Conservation (phyloP, 176 grass and related monocot genomes). For the Triticum turgidum region DNA sequence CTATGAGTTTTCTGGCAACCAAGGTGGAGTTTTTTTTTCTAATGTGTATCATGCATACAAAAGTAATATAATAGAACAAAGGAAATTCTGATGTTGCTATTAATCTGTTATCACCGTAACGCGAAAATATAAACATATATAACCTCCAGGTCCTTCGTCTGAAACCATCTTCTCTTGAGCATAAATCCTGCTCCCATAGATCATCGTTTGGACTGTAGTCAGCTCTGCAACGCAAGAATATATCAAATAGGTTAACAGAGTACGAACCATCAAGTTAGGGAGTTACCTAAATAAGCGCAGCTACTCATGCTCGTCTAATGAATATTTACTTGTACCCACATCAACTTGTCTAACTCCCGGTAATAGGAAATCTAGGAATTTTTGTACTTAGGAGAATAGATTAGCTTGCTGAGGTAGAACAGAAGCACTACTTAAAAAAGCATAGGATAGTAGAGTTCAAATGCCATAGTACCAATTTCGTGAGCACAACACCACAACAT, state of each 20-base stretch:
- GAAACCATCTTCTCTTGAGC: slow-evolving; percentile 85
- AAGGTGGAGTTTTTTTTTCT: no score
- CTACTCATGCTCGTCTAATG: neutral
- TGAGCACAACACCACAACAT: no score
- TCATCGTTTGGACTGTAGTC: slow-evolving; percentile 88
- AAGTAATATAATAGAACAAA: slow-evolving; percentile 1
- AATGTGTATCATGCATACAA: neutral
- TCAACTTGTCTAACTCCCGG: neutral
- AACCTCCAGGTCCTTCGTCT: slow-evolving; percentile 92
- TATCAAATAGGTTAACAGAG: neutral
- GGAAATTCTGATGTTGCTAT: neutral
- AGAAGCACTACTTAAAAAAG: no score
- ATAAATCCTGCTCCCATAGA: slow-evolving; percentile 88
- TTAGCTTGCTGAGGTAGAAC: no score
- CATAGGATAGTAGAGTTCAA: no score
- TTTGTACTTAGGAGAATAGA: no score
- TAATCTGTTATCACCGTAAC: neutral
- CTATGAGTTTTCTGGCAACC: no score
- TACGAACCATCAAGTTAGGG: neutral
- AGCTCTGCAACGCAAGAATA: slow-evolving; percentile 55
- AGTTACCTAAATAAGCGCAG: neutral
- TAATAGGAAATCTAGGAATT: no score
- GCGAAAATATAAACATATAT: slow-evolving; percentile 23
- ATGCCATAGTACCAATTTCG: no score
- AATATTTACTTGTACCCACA: neutral